Conservation (phyloP, 331 rosid species). For the Stylosanthes scabra region DNA sequence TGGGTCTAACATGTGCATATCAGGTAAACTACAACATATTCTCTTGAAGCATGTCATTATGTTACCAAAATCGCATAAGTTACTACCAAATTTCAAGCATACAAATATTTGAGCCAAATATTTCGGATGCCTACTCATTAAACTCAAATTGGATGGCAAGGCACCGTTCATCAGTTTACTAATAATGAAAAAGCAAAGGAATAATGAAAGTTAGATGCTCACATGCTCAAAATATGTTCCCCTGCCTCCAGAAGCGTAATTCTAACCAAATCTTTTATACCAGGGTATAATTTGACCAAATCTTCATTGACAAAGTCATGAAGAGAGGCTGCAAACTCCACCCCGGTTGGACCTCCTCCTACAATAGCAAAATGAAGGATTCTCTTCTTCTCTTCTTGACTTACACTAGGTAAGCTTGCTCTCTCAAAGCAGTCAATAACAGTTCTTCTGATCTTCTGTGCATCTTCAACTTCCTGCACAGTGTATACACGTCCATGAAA, state of each 20-base stretch:
- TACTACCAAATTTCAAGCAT: background rate
- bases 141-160: slow-evolving; percentile 11
- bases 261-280: slow-evolving; percentile 68
- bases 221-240: slow-evolving; percentile 88
- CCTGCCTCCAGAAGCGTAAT: slow-evolving; percentile 96
- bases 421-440: slow-evolving; percentile 92
- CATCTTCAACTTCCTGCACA: slow-evolving; percentile 96
- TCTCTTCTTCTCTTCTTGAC: slow-evolving; percentile 83
- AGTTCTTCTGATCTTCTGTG: slow-evolving; percentile 87
- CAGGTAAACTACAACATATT: background rate
- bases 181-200: slow-evolving; percentile 5
- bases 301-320: slow-evolving; percentile 91
- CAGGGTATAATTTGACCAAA: slow-evolving; percentile 77
- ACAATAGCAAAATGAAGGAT: slow-evolving; percentile 96
- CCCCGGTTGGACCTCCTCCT: slow-evolving; percentile 99
- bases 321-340: slow-evolving; percentile 95
- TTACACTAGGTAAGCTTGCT: slow-evolving; percentile 82
- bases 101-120: slow-evolving; percentile 30
- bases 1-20: background rate
- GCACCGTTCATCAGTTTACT: slow-evolving; percentile 9
- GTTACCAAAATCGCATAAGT: background rate
- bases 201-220: slow-evolving; percentile 36
- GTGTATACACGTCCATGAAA: slow-evolving; percentile 29
- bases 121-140: slow-evolving; percentile 3
- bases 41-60: background rate